Evolutionary conservation across 2,329 filamentous ascomycete genomes (phyloP).

Genomic region (Hypoxylon sp.): DNA sequence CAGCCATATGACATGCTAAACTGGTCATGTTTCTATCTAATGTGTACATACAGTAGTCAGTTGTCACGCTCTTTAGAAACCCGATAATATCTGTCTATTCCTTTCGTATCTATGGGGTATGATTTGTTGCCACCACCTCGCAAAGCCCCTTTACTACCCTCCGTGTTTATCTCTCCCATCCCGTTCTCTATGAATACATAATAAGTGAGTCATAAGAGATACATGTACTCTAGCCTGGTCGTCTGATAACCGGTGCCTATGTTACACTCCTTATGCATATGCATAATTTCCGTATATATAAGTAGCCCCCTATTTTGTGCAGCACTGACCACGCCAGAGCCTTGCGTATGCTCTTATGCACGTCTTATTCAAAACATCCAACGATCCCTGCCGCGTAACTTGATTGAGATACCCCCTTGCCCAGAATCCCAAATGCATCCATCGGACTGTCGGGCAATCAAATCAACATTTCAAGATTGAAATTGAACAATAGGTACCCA

Average conservation of each 20-base stretch:
- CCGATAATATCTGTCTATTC: conserved; percentile 33
- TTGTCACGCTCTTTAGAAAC: conserved; percentile 24
- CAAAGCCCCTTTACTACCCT: conserved; percentile 5
- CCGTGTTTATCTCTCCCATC: conserved; percentile 4
- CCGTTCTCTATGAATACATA: background rate
- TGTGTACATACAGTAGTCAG: background rate
- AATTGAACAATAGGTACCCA: conserved; percentile 22
- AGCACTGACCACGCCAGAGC: conserved; percentile 29
- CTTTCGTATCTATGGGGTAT: conserved; percentile 23
- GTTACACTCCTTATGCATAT: background rate
- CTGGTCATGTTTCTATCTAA: conserved; percentile 25
- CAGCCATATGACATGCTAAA: conserved; percentile 39
- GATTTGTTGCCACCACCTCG: conserved; percentile 34
- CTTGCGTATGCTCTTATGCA: conserved; percentile 15
- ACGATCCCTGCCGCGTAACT: conserved; percentile 23
- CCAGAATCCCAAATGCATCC: conserved; percentile 33
- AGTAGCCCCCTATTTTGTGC: conserved; percentile 34
- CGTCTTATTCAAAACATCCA: conserved; percentile 2
- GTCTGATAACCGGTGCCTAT: background rate
- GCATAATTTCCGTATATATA: conserved; percentile 24
- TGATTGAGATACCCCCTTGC: conserved; percentile 30
- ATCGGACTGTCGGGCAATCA: conserved; percentile 38
- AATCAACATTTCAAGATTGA: conserved; percentile 25
- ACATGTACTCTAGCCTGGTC: conserved; percentile 4
- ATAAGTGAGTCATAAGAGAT: conserved; percentile 36